Evolutionary conservation across 2,329 filamentous ascomycete genomes (phyloP).

Genomic region (Colletotrichum sp.): DNA sequence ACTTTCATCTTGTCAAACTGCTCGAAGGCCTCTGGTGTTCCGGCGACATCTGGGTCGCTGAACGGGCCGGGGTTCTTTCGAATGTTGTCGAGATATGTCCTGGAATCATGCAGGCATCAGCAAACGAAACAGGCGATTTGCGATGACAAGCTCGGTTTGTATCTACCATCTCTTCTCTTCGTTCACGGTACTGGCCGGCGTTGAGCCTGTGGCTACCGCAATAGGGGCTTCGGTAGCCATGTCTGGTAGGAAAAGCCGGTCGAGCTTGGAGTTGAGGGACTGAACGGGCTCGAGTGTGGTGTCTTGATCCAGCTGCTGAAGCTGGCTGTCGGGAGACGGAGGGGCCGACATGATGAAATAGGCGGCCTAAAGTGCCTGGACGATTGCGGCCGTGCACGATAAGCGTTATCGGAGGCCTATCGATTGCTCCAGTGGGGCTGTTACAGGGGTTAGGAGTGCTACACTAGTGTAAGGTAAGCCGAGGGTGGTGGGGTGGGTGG

Average conservation of each 20-base stretch:
- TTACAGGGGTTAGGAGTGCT: background rate
- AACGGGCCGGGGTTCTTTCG: conserved; percentile 80
- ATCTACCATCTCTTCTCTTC: conserved; percentile 20
- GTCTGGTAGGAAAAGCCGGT: background rate
- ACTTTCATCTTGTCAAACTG: conserved; percentile 75
- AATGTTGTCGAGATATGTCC: conserved; percentile 85
- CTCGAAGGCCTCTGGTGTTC: conserved; percentile 56
- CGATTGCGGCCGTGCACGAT: background rate
- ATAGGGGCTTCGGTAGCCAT: conserved; percentile 1
- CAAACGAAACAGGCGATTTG: background rate
- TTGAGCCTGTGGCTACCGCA: background rate
- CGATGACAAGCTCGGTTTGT: background rate
- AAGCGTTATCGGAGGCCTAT: background rate
- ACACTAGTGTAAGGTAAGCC: background rate
- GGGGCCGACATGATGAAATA: conserved; percentile 1
- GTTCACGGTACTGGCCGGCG: background rate
- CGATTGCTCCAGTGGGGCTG: background rate
- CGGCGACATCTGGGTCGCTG: conserved; percentile 65
- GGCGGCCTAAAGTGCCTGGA: background rate
- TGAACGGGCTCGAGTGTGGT: background rate
- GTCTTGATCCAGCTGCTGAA: background rate
- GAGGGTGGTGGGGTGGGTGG: background rate
- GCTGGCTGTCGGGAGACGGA: background rate
- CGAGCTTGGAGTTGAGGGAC: background rate
- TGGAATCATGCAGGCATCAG: conserved; percentile 37